Base-by-base conservation (phyloP, 2,329 filamentous ascomycete genomes). In the Ceratocystis diversiconidia region DNA sequence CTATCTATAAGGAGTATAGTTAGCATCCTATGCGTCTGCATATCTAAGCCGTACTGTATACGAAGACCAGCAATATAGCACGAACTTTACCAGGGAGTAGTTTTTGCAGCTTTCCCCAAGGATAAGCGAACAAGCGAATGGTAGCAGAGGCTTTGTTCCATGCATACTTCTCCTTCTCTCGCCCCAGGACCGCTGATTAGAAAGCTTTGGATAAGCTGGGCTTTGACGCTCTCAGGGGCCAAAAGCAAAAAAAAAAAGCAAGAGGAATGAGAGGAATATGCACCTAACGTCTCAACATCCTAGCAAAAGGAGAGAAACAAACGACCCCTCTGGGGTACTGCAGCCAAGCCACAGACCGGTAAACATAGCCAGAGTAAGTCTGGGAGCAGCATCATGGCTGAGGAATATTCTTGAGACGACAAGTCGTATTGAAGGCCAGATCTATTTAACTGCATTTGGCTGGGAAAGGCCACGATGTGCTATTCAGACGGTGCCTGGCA, bases 151-250 rank as follows among this genome's bases (percentile, higher is more conserved):
- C 36, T 15, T 36, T 59, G 28, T 59, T 59, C 55, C 17, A 59
- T 59, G 55, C 55, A 59, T 59, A 15, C 48, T 52, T 52, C 48
- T 52, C 48, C 22, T 30, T 57, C 52, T 57, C 52, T 55, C 5
- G 52, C 6, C 25, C 55, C 28, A 36, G 55, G 28, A 3, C 25
- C 50, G 19, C 55, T 59, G 55, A 59, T 59, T 59, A 59, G 55
- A 30, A 59, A 59, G 55, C 55, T 36, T 32, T 59, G 55, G 55
- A 30, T 59, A 59, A 36, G 55, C 55, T 36, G 28, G 55, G 55
- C 55, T 59, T 59, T 59, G 25, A 59, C 55, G 15, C 32, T 36
- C 55, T 59, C 55, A 59, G 55, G 55, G 55, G 55, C 12, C 30
- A 36, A 19, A 55, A 30, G 25, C 12, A 15, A 12, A 25, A 15